Percentiles rank a stretch among this genome's conserved stretches.
These are phyloP conservation scores for Xylaria sp. DNA, from an alignment of 2,329 filamentous ascomycete species.

Conservation along the genomic window DNA sequence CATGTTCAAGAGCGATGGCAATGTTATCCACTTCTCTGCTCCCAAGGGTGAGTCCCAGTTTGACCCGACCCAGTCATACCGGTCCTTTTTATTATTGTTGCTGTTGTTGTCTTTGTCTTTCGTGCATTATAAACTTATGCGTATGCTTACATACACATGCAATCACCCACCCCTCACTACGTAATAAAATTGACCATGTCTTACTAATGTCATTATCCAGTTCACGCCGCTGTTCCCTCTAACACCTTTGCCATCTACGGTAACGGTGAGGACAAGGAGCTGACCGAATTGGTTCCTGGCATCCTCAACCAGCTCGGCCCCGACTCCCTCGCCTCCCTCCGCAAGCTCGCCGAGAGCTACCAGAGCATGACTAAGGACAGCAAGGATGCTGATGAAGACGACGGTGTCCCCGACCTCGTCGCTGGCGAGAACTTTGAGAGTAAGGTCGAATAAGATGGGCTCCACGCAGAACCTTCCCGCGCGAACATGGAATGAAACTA, in stretches of 20 bases:
- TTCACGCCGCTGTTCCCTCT: slow-evolving; percentile 94
- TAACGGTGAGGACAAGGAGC: slow-evolving; percentile 98
- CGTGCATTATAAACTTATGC: background rate
- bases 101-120: background rate
- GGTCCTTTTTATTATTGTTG: background rate
- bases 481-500: slow-evolving; percentile 23
- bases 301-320: slow-evolving; percentile 99
- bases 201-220: slow-evolving; percentile 58
- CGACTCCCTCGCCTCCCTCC: slow-evolving; percentile 95
- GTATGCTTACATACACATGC: background rate
- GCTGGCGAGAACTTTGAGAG: slow-evolving; percentile 98
- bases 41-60: slow-evolving; percentile 81
- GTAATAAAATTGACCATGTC: background rate
- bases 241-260: slow-evolving; percentile 99
- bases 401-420: slow-evolving; percentile 95
- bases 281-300: slow-evolving; percentile 97
- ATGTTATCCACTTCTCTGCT: slow-evolving; percentile 98
- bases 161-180: background rate
- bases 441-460: slow-evolving; percentile 82
- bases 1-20: slow-evolving; percentile 99
- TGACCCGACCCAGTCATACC: background rate
- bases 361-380: slow-evolving; percentile 98
- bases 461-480: slow-evolving; percentile 16
- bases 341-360: slow-evolving; percentile 99
- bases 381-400: slow-evolving; percentile 79